Conservation (phyloP, 176 grass and related monocot species). For the Secale cereale region DNA sequence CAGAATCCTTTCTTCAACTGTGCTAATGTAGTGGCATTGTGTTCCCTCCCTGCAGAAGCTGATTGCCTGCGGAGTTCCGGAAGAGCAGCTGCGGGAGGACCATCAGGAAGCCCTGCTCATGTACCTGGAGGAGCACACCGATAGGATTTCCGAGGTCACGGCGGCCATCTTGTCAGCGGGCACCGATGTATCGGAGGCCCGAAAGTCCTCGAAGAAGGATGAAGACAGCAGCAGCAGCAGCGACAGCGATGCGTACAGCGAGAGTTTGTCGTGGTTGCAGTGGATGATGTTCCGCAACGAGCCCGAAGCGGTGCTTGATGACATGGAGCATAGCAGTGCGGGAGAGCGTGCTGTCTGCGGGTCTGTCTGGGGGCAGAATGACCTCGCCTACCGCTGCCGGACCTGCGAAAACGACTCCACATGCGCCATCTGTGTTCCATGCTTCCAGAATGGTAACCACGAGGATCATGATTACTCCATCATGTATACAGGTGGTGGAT, state of each 20-base stretch:
- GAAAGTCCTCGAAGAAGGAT: conserved; percentile 18
- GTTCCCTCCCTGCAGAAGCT: conserved; percentile 62
- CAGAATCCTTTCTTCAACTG: neutral
- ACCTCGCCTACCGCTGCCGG: conserved; percentile 84
- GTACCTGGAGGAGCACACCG: conserved; percentile 38
- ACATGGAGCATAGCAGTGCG: conserved; percentile 40
- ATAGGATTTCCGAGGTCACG: conserved; percentile 27
- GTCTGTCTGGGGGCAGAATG: conserved; percentile 76
- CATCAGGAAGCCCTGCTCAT: conserved; percentile 37
- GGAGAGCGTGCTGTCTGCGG: conserved; percentile 82
- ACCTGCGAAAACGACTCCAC: conserved; percentile 91
- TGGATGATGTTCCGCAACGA: conserved; percentile 83
- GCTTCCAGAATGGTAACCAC: conserved; percentile 91
- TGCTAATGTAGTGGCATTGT: neutral
- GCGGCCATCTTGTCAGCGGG: conserved; percentile 54
- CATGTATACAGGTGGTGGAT: conserved; percentile 90
- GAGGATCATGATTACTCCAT: conserved; percentile 95
- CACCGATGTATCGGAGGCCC: conserved; percentile 24
- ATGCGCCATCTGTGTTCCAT: conserved; percentile 87
- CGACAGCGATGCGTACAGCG: conserved; percentile 17
- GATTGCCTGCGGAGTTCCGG: conserved; percentile 56
- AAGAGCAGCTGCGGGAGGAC: conserved; percentile 41
- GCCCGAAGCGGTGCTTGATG: conserved; percentile 44
- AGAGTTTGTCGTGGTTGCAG: conserved; percentile 71
- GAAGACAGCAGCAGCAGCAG: neutral